phyloP scores from a whole-genome alignment of 331 rosid genomes.

The Cucumis variabilis region DNA sequence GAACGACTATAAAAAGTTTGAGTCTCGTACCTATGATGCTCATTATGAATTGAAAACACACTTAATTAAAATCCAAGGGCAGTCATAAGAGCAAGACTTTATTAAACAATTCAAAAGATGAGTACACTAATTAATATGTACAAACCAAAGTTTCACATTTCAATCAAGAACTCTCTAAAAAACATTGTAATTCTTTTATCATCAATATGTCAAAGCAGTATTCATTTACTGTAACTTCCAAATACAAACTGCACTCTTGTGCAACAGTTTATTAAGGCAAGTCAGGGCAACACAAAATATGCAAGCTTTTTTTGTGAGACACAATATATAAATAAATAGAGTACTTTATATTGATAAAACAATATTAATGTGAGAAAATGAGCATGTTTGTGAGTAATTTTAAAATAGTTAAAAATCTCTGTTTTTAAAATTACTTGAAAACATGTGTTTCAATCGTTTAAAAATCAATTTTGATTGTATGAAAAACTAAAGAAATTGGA shows the following conservation, averaged over 20 bases:
- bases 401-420: no score
- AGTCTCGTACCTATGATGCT: slow-evolving; percentile 49
- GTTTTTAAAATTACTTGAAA: no score
- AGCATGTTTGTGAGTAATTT: no score
- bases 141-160: not conserved
- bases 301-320: not conserved
- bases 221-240: no score
- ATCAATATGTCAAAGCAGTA: not conserved
- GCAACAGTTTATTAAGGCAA: not conserved
- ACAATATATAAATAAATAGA: not conserved
- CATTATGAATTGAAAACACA: slow-evolving; percentile 37
- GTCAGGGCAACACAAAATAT: not conserved
- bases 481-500: not conserved
- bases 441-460: no score
- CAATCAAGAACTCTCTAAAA: not conserved
- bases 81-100: not conserved
- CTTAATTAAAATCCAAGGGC: not conserved
- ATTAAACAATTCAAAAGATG: not conserved
- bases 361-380: not conserved
- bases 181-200: not conserved
- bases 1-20: slow-evolving; percentile 31
- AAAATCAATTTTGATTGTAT: no score
- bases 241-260: no score
- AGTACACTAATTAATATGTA: not conserved
- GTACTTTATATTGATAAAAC: not conserved